Base-by-base conservation (phyloP, 2,329 filamentous ascomycete species). In the Rasamsonia emersonii region DNA sequence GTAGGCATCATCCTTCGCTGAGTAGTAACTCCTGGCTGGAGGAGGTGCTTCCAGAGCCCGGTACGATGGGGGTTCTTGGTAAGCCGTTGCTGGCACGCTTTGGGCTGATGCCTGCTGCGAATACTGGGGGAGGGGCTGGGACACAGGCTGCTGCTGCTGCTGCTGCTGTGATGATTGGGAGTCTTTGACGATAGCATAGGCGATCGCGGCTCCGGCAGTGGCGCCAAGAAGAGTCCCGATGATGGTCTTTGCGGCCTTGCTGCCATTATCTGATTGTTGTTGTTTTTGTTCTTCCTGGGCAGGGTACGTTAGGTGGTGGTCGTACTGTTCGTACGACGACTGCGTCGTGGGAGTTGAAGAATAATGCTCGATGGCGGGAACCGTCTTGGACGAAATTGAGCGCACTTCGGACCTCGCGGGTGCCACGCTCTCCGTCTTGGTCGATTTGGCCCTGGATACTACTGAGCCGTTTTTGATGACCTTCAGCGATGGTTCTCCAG, bases 181-280 rank as follows among this genome's bases (percentile, higher is more conserved):
- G 23, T 82, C 77, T 37, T 73, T 77, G 41, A 77, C 69, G 64
- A 86, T 78, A 14, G 76, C 77, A 58, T 91, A 93, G 7, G 83
- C 80, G 24, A 83, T 65, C 7, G 80, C 82, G 20, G 79, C 82
- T 23, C 82, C 82, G 11, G 83, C 83, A 10, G 83, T 84, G 18
- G 82, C 83, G 25, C 84, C 85, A 29, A 93, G 68, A 8, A 93
- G 65, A 5, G 82, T 81, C 5, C 85, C 82, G 27, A 91, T 69
- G 24, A 88, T 68, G 13, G 75, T 73, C 43, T 78, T 78, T 24
- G 75, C 68, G 5, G 50, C 46, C 30, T 49, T 51, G 23, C 73
- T 59, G 4, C 72, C 58, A 28, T 67, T 53, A 28, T 57, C 62
- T 8, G 41, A 29, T 30, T 52, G 45, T 27, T 54, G 55, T 11